Conservation (phyloP, 2,329 filamentous ascomycete genomes). For the Plectosphaerella cucumerina region DNA sequence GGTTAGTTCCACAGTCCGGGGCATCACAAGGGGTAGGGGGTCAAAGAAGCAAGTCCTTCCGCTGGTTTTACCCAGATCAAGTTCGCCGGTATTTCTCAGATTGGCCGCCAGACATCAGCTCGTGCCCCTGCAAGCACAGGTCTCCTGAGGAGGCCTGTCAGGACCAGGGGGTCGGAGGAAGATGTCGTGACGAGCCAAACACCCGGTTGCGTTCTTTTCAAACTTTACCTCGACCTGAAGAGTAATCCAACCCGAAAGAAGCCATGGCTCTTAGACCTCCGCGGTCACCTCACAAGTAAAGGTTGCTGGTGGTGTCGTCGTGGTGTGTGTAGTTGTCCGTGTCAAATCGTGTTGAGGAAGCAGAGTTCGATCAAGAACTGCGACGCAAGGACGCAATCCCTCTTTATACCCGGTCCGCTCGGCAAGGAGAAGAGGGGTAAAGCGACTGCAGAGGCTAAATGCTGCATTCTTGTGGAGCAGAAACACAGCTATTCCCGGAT, state of each 20-base stretch:
- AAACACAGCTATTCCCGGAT: no score
- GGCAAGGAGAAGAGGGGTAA: no score
- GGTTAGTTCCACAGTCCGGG: constrained; percentile 39
- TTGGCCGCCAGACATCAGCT: constrained; percentile 18
- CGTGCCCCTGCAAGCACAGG: constrained; percentile 14
- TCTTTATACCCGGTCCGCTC: no score
- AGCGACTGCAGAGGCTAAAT: no score
- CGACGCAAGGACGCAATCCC: no score
- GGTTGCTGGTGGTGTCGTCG: neutral
- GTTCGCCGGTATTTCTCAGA: constrained; percentile 81
- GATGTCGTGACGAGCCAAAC: constrained; percentile 23
- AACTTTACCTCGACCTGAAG: constrained; percentile 41
- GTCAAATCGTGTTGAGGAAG: no score
- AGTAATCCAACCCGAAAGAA: constrained; percentile 27
- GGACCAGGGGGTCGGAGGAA: constrained; percentile 6
- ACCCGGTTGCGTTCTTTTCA: constrained; percentile 42
- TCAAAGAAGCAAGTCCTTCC: constrained; percentile 79
- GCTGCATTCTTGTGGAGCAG: no score
- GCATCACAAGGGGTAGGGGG: constrained; percentile 22
- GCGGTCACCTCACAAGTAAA: neutral
- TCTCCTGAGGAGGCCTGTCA: constrained; percentile 8
- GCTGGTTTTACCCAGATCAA: constrained; percentile 87
- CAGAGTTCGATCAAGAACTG: no score
- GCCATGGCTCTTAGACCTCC: constrained; percentile 16
- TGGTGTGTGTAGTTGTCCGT: no score